Evolutionary conservation across 2,329 filamentous ascomycete species (phyloP).

Genomic region (Bipolaris bicolor): DNA sequence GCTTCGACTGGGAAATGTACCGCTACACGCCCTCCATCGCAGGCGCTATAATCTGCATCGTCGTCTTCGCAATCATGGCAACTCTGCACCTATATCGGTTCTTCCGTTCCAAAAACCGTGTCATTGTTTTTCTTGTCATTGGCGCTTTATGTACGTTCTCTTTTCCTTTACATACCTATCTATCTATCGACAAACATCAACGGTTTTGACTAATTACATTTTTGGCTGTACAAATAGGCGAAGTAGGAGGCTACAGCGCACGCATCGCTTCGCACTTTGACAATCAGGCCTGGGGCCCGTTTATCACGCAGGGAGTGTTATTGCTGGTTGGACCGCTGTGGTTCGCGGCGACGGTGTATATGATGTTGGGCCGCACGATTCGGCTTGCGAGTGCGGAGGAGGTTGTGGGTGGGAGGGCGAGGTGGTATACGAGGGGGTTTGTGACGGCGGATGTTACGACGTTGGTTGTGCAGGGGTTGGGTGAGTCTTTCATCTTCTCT

Average conservation of each 20-base stretch:
- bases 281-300: conserved; percentile 47
- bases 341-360: conserved; percentile 56
- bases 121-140: conserved; percentile 36
- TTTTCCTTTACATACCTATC: no score
- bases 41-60: conserved; percentile 31
- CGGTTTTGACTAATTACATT: background rate
- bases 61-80: conserved; percentile 33
- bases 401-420: conserved; percentile 33
- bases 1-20: conserved; percentile 45
- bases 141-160: conserved; percentile 32
- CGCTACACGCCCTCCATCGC: conserved; percentile 40
- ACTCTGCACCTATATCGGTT: conserved; percentile 31
- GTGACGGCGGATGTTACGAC: conserved; percentile 39
- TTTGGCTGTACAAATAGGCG: conserved; percentile 33
- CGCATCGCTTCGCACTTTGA: conserved; percentile 48
- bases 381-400: conserved; percentile 33
- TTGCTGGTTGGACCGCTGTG: conserved; percentile 54
- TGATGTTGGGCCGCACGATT: conserved; percentile 53
- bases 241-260: conserved; percentile 51
- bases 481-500: conserved; percentile 16
- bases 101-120: conserved; percentile 20
- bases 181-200: no score
- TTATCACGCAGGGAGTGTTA: conserved; percentile 51
- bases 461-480: conserved; percentile 39
- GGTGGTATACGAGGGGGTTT: conserved; percentile 41